These are phyloP conservation scores for Fusarium sarcochroum DNA, from an alignment of 2,329 filamentous ascomycete species.

Conservation along the genomic window DNA sequence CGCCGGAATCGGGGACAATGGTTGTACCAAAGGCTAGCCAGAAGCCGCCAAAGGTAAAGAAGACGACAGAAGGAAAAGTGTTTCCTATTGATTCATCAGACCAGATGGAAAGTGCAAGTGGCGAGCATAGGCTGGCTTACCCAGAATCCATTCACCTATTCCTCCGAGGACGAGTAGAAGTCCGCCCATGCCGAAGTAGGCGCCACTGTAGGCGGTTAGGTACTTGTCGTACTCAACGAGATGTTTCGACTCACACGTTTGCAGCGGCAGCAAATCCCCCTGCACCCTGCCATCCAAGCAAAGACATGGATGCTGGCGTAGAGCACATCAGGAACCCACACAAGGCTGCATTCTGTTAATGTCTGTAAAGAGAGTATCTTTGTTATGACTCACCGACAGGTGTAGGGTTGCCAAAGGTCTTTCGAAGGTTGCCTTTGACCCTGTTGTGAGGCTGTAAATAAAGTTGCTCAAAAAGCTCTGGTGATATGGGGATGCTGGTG, in stretches of 20 bases:
- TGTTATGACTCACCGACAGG: conserved; percentile 53
- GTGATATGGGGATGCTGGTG: conserved; percentile 63
- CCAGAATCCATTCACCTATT: conserved; percentile 65
- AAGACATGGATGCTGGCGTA: conserved; percentile 49
- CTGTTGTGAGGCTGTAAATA: conserved; percentile 63
- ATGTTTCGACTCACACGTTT: conserved; percentile 45
- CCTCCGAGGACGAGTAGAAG: conserved; percentile 62
- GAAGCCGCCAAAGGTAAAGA: conserved; percentile 63
- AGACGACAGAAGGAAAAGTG: conserved; percentile 68
- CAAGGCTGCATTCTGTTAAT: conserved; percentile 35
- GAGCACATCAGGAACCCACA: conserved; percentile 51
- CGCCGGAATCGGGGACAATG: conserved; percentile 62
- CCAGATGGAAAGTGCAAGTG: accelerated
- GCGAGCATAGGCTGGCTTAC: conserved; percentile 17
- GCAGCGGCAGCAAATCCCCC: conserved; percentile 50
- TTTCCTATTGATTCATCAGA: conserved; percentile 53
- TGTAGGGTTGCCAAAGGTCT: conserved; percentile 67
- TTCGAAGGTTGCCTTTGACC: conserved; percentile 62
- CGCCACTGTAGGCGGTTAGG: conserved; percentile 44
- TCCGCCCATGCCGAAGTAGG: conserved; percentile 62
- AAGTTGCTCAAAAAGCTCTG: conserved; percentile 67
- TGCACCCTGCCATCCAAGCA: conserved; percentile 51
- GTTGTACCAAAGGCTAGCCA: conserved; percentile 66
- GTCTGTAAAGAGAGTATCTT: too few species aligned
- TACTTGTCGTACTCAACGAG: accelerated